Conservation (phyloP, 78 protist species). For the Planoprotostelium fungivorum region DNA sequence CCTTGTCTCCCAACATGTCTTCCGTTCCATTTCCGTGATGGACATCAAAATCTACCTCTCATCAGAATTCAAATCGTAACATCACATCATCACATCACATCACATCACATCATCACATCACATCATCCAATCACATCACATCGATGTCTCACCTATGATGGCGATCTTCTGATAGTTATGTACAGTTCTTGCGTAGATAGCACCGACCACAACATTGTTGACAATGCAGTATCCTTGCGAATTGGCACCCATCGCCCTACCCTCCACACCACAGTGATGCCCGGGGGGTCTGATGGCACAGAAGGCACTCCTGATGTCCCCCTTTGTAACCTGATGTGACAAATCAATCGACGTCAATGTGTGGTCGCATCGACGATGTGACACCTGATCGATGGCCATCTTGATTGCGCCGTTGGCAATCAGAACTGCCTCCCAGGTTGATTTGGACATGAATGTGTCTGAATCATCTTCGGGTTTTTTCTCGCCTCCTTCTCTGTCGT, state of each 20-base stretch:
- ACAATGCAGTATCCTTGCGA: slow-evolving; percentile 80
- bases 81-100: too few relatives aligned
- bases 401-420: slow-evolving; percentile 63
- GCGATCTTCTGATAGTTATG: slow-evolving; percentile 42
- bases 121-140: too few relatives aligned
- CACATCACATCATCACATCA: too few relatives aligned
- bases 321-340: background rate
- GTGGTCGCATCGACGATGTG: slow-evolving; percentile 8
- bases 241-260: slow-evolving; percentile 39
- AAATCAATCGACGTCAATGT: too few relatives aligned
- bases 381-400: slow-evolving; percentile 59
- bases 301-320: slow-evolving; percentile 18
- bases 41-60: slow-evolving; percentile 65
- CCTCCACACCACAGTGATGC: slow-evolving; percentile 64
- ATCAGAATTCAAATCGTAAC: too few relatives aligned
- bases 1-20: slow-evolving; percentile 60
- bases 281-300: slow-evolving; percentile 84
- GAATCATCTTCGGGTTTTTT: background rate
- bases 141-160: slow-evolving; percentile 5
- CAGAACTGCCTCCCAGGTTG: slow-evolving; percentile 35
- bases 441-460: background rate
- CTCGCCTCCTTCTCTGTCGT: background rate
- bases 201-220: slow-evolving; percentile 78
- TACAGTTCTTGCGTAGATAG: slow-evolving; percentile 41
- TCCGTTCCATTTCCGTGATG: slow-evolving; percentile 82